Conservation (phyloP, 2,329 filamentous ascomycete species). For the Neocatenulostroma microsporum region DNA sequence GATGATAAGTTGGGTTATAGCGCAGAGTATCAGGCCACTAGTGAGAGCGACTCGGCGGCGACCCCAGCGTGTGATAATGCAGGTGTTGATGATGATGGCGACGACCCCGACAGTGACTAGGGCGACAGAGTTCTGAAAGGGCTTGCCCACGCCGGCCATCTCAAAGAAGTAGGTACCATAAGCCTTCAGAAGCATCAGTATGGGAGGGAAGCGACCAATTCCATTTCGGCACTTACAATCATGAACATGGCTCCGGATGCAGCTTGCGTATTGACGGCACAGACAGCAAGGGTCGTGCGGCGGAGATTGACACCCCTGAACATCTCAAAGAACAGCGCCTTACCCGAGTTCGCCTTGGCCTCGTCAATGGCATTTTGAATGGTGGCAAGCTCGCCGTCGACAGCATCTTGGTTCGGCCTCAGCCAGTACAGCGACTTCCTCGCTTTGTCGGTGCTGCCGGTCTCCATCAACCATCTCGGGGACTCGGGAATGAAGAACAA, state of each 20-base stretch:
- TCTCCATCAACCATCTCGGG: slow-evolving; percentile 37
- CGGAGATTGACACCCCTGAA: slow-evolving; percentile 29
- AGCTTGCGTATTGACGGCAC: slow-evolving; percentile 31
- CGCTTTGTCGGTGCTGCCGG: slow-evolving; percentile 12
- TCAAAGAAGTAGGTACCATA: slow-evolving; percentile 54
- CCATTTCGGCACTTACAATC: slow-evolving; percentile 25
- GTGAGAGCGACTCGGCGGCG: slow-evolving; percentile 48
- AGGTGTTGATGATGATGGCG: slow-evolving; percentile 48
- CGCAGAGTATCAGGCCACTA: slow-evolving; percentile 45
- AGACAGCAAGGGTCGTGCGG: slow-evolving; percentile 30
- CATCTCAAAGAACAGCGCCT: slow-evolving; percentile 30
- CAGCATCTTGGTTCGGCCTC: slow-evolving; percentile 11
- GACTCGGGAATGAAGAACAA: slow-evolving; percentile 32
- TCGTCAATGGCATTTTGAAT: slow-evolving; percentile 29
- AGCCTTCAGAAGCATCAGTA: too few species aligned
- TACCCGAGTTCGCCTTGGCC: slow-evolving; percentile 25
- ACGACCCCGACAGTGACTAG: slow-evolving; percentile 47
- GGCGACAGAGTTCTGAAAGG: slow-evolving; percentile 52
- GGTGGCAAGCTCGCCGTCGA: slow-evolving; percentile 16
- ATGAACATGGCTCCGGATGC: slow-evolving; percentile 34
- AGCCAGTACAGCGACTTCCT: slow-evolving; percentile 16
- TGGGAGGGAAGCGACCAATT: too few species aligned
- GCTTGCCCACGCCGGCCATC: slow-evolving; percentile 49
- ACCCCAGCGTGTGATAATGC: slow-evolving; percentile 47
- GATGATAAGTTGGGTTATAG: slow-evolving; percentile 47